A percentile compares a stretch with the other conserved stretches of the same genome.
Evolutionary conservation across 2,329 filamentous ascomycete genomes (phyloP).

Genomic region (Phoma sp.): DNA sequence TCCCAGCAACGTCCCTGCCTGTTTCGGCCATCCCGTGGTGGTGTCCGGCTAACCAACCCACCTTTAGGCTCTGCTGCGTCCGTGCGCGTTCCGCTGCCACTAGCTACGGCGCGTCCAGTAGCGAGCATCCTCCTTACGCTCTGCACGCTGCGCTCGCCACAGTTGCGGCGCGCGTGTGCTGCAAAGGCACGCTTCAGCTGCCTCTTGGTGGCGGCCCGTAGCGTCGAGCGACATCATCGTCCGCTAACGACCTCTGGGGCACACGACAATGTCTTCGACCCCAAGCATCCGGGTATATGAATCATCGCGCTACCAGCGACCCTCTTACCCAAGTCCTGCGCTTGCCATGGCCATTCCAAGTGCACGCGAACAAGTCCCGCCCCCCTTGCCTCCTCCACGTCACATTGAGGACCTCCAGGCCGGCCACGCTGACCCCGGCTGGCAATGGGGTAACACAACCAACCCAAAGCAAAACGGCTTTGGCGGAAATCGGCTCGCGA

Average conservation of each 20-base stretch:
- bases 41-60: constrained; percentile 23
- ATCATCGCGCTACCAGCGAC: constrained; percentile 46
- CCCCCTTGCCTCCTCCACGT: constrained; percentile 69
- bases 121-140: constrained; percentile 17
- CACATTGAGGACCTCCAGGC: constrained; percentile 63
- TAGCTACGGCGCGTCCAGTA: constrained; percentile 17
- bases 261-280: constrained; percentile 44
- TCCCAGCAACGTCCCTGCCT: constrained; percentile 24
- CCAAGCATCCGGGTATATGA: constrained; percentile 54
- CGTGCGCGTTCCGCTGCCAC: constrained; percentile 24
- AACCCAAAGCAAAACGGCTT: constrained; percentile 56
- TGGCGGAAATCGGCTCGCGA: constrained; percentile 52
- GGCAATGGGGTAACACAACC: constrained; percentile 69
- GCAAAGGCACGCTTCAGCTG: constrained; percentile 44
- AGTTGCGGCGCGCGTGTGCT: constrained; percentile 31
- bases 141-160: constrained; percentile 37
- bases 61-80: constrained; percentile 16
- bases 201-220: constrained; percentile 39
- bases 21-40: constrained; percentile 34
- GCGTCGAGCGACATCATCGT: constrained; percentile 27
- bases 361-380: constrained; percentile 62
- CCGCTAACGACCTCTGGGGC: constrained; percentile 16
- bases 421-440: constrained; percentile 66
- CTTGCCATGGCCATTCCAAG: constrained; percentile 68
- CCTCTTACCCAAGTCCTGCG: constrained; percentile 48